phyloP scores from a whole-genome alignment of 352 stramenopile species.

The Globisporangium echinulatum region DNA sequence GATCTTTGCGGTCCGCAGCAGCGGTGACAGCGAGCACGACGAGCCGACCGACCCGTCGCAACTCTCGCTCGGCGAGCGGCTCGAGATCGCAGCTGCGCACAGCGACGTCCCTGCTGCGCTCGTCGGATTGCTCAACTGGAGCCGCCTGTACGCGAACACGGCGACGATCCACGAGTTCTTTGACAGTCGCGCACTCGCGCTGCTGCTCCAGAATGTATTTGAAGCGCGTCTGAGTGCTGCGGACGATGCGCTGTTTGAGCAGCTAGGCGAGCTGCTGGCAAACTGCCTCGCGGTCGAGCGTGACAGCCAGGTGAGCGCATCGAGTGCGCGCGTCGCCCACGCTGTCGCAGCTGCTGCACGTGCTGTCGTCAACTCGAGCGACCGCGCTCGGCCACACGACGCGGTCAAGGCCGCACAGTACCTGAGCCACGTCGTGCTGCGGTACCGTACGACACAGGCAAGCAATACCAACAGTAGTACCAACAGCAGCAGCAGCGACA shows the following conservation, averaged over 20 bases:
- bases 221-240: constrained; percentile 17
- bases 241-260: constrained; percentile 39
- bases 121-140: constrained; percentile 70
- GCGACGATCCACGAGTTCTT: constrained; percentile 70
- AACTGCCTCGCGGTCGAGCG: constrained; percentile 55
- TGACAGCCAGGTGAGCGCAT: constrained; percentile 16
- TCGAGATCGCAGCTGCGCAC: constrained; percentile 68
- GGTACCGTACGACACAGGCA: constrained; percentile 39
- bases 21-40: not conserved
- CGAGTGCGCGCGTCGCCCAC: constrained; percentile 33
- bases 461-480: constrained; percentile 19
- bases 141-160: constrained; percentile 46
- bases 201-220: constrained; percentile 62
- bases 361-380: constrained; percentile 14
- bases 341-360: constrained; percentile 38
- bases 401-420: constrained; percentile 25
- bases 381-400: constrained; percentile 11
- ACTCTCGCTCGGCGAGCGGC: constrained; percentile 39
- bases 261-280: constrained; percentile 43
- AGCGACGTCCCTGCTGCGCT: constrained; percentile 64
- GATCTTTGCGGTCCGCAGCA: constrained; percentile 6
- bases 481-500: constrained; percentile 15
- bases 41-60: constrained; percentile 22
- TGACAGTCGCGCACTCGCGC: constrained; percentile 50
- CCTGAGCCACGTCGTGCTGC: constrained; percentile 45